These are phyloP conservation scores for Hyaloscypha bicolor DNA, from an alignment of 495 filamentous ascomycete genomes.

Conservation along the genomic window DNA sequence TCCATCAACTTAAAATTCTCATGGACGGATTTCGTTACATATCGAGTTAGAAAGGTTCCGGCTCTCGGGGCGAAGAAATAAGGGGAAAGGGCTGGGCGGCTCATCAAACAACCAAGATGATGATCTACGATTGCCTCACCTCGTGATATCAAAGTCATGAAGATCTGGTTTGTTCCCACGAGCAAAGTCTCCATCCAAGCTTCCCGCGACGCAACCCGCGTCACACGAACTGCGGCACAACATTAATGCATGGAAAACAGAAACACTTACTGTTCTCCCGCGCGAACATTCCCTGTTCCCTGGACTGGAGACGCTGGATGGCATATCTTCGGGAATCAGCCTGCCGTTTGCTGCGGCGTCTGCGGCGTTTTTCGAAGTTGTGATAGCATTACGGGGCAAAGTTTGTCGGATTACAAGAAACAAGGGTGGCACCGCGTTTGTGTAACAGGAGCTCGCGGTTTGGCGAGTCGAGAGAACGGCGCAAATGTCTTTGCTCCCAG, in stretches of 20 bases:
- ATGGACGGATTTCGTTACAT: conserved; percentile 1
- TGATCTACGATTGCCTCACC: not conserved
- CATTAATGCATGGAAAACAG: conserved; percentile 10
- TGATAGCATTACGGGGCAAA: too few relatives aligned
- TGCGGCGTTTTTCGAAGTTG: too few relatives aligned
- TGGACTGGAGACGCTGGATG: not conserved
- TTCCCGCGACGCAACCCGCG: not conserved
- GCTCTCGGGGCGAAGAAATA: not conserved
- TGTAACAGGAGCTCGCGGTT: too few relatives aligned
- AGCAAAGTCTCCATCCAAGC: not conserved
- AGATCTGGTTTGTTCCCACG: too few relatives aligned
- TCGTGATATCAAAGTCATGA: not conserved
- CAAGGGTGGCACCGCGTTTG: too few relatives aligned
- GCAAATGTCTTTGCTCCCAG: too few relatives aligned
- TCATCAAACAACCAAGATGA: not conserved
- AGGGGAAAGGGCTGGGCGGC: not conserved
- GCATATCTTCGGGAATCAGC: not conserved
- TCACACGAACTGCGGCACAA: not conserved
- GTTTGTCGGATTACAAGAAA: too few relatives aligned
- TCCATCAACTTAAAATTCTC: not conserved
- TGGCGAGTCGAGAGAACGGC: too few relatives aligned
- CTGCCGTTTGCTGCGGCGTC: too few relatives aligned
- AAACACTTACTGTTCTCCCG: not conserved
- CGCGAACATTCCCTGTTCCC: not conserved
- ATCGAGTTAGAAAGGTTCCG: conserved; percentile 9